Base-by-base conservation (phyloP, 2,329 filamentous ascomycete species). In the Tolypocladium cylindrosporum region DNA sequence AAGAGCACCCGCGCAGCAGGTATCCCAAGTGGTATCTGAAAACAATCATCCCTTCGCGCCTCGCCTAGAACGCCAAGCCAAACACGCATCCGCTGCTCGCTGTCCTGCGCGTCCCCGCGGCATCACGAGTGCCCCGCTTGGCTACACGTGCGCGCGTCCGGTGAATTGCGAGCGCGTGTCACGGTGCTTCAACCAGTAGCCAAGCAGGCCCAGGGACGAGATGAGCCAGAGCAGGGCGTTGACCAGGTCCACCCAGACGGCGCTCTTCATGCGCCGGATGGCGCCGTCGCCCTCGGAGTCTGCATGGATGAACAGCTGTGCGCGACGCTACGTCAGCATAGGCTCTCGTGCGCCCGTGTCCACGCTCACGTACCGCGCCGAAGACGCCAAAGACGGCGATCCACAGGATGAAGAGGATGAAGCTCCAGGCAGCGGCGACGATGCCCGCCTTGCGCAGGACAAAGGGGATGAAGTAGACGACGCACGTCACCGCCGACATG, bases 331-430 rank as follows among this genome's bases (percentile, higher is more conserved):
- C 27, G 48, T 51, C 48, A 51, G 48, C 13, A 19, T 9, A 1
- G 4, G 5, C 4, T 51, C 9, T 4, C 19, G 16, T 19, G 8
- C 27, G 16, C 8, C 4, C 11, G 16, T 11, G 24, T 34, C 21
- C 21, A n/a, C 10, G 48, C 4, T n/a, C 24, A 64, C 72, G 34
- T 68, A 79, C 84, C 65, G 81, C 85, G 57, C 86, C 91, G 69
- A 96, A 96, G 60, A 94, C 76, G 21, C 90, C 91, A 70, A 96
- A 96, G 7, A 94, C 78, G 2, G 85, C 83, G 60, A 91, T 84
- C 87, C 90, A 96, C 37, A 95, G 80, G 61, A 94, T 77, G 65
- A 88, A 89, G 21, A 95, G 72, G 16, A 93, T 69, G 42, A 79
- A 74, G 71, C 91, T 88, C 86, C 89, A 91, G 55, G 77, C 73